phyloP scores from a whole-genome alignment of 169 alveolate species.

The Plasmodium gaboni region DNA sequence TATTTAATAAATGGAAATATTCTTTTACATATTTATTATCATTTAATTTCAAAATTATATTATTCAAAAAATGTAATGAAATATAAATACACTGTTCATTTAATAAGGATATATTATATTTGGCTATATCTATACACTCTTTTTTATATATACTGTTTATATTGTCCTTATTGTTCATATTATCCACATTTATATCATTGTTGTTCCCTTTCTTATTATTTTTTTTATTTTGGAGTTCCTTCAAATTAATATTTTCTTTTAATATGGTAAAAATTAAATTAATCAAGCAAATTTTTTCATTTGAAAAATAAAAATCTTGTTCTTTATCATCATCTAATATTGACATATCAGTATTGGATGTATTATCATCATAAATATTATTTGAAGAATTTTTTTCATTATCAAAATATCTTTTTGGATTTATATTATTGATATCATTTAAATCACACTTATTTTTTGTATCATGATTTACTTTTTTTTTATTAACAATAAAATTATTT shows the following conservation, averaged over 20 bases:
- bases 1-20: slow-evolving; percentile 48
- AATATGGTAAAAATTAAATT: slow-evolving; percentile 10
- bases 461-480: not conserved
- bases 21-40: slow-evolving; percentile 30
- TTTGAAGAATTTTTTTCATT: not conserved
- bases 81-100: slow-evolving; percentile 17
- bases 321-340: slow-evolving; percentile 1
- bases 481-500: not conserved
- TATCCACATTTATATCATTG: not conserved
- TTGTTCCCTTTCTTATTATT: not conserved
- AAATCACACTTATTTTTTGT: not conserved
- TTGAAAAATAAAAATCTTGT: not conserved
- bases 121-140: not conserved
- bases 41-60: slow-evolving; percentile 30
- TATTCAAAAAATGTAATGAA: slow-evolving; percentile 41
- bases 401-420: not conserved
- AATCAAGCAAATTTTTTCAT: slow-evolving; percentile 25
- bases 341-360: slow-evolving; percentile 3
- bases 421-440: slow-evolving; percentile 1
- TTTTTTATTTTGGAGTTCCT: not conserved
- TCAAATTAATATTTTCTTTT: slow-evolving; percentile 23
- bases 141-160: not conserved
- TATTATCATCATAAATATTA: too few relatives aligned
- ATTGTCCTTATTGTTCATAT: not conserved
- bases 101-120: not conserved